Evolutionary conservation across 306 rosid genomes (phyloP), one percentile per base, ranked within the genome.

Genomic region (Hippophae gyantsensis): DNA sequence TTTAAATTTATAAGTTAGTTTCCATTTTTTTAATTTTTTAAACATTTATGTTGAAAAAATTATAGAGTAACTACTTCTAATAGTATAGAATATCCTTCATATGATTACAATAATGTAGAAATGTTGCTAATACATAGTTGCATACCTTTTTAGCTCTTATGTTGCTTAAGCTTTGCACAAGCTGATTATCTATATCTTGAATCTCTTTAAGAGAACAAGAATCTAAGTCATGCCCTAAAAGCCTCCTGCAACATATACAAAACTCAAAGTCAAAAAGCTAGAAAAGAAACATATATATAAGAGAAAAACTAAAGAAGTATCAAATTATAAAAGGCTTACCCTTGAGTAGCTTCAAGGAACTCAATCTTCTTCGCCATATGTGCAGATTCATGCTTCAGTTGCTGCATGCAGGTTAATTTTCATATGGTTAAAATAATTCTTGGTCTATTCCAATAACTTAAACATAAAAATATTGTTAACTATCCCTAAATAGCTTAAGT

Each of bases 81-180:
- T 11, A 48, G 0, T 13, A n/a, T 47, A 38, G 40, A 51, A 10
- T 6, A 10, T 40, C 25, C 23, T 10, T 8, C 13, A 14, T 9
- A 13, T 41, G 14, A 9, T 8, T 6, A 8, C 25, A 12, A 1
- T 25, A 11, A 18, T 10, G 32, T 42, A 23, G 13, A 48, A 13
- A 13, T 48, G 7, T 9, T n/a, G n/a, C n/a, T n/a, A n/a, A 11
- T 0, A 18, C 6, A 12, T 49, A 12, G 49, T 42, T 53, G 27
- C 13, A 48, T 68, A 88, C 96, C 83, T 89, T 85, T 69, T 74
- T 79, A 18, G 62, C 76, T 67, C 74, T 65, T 14, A 89, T 57
- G 13, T 23, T 52, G 25, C 57, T 13, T 66, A 89, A 65, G 71
- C 88, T 83, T 54, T 4, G 59, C 47, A 56, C 71, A 46, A 89